Conservation (phyloP, 2,329 filamentous ascomycete species). For the Thelonectria rubi region DNA sequence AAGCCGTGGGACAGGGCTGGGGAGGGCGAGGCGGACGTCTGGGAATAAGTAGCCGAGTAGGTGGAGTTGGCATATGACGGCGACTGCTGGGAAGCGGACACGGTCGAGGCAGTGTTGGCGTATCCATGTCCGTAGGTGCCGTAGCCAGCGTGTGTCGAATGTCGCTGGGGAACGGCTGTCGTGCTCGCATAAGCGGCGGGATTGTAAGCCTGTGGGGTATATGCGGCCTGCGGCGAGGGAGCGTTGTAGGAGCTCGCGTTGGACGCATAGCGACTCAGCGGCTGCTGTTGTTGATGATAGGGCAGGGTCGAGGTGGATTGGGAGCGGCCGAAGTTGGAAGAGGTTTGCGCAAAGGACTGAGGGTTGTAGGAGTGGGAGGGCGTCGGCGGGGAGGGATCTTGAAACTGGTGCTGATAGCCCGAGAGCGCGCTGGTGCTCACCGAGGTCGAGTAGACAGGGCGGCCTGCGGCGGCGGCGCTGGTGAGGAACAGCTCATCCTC, state of each 20-base stretch:
- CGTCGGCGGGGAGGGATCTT: constrained; percentile 56
- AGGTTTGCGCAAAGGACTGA: constrained; percentile 62
- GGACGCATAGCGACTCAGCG: constrained; percentile 51
- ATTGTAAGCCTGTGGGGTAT: constrained; percentile 65
- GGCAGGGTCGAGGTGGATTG: constrained; percentile 62
- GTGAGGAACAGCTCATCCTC: constrained; percentile 73
- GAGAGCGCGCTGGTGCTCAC: constrained; percentile 54
- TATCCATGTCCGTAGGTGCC: constrained; percentile 56
- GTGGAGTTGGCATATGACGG: constrained; percentile 51
- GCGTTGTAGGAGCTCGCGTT: constrained; percentile 48
- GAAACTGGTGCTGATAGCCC: constrained; percentile 63
- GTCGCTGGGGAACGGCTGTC: constrained; percentile 56
- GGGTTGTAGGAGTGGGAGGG: constrained; percentile 74
- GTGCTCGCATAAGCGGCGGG: constrained; percentile 66
- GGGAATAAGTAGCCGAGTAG: constrained; percentile 45
- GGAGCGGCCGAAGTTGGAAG: constrained; percentile 51
- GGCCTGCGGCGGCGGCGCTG: constrained; percentile 50
- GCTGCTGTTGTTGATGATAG: constrained; percentile 56
- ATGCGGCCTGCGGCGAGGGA: constrained; percentile 53
- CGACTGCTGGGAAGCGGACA: constrained; percentile 47
- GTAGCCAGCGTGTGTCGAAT: constrained; percentile 60
- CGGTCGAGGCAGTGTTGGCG: constrained; percentile 42
- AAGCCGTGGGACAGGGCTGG: constrained; percentile 49
- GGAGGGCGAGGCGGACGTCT: constrained; percentile 38
- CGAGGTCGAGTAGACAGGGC: constrained; percentile 51